Conservation (phyloP, 306 rosid genomes). For the Lathyrus oleraceus region DNA sequence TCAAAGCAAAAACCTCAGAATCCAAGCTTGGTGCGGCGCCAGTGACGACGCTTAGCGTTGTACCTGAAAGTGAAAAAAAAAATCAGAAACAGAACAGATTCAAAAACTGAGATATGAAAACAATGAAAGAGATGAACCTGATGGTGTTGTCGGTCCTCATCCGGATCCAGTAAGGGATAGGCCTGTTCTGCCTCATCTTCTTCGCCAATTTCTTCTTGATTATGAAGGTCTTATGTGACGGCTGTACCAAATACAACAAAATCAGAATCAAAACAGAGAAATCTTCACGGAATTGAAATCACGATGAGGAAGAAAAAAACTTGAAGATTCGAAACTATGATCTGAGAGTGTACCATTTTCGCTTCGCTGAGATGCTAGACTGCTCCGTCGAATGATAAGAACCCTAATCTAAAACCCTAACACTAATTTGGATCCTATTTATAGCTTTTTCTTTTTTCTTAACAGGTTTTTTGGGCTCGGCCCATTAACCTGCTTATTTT, state of each 20-base stretch:
- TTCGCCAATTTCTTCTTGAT: constrained; percentile 91
- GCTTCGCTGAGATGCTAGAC: constrained; percentile 28
- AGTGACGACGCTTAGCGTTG: constrained; percentile 59
- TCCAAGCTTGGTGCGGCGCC: constrained; percentile 63
- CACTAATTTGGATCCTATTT: background rate
- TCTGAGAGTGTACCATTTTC: constrained; percentile 45
- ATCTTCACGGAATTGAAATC: background rate
- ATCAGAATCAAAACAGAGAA: background rate
- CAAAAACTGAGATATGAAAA: background rate
- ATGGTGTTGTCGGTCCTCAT: constrained; percentile 87
- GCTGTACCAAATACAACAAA: constrained; percentile 43
- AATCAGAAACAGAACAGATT: background rate
- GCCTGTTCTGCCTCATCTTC: constrained; percentile 98
- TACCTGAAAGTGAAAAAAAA: constrained; percentile 29
- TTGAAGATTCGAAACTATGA: background rate
- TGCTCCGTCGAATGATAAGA: background rate
- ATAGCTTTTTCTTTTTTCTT: background rate
- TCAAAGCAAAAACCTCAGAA: constrained; percentile 39
- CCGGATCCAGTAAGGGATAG: constrained; percentile 90
- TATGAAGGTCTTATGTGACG: constrained; percentile 84
- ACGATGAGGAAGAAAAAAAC: background rate
- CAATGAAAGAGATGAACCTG: constrained; percentile 30
- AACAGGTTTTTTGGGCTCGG: background rate
- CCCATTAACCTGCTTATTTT: background rate
- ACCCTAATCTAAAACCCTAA: constrained; percentile 28